Conservation (phyloP, 306 rosid genomes). For the Prunus mira region DNA sequence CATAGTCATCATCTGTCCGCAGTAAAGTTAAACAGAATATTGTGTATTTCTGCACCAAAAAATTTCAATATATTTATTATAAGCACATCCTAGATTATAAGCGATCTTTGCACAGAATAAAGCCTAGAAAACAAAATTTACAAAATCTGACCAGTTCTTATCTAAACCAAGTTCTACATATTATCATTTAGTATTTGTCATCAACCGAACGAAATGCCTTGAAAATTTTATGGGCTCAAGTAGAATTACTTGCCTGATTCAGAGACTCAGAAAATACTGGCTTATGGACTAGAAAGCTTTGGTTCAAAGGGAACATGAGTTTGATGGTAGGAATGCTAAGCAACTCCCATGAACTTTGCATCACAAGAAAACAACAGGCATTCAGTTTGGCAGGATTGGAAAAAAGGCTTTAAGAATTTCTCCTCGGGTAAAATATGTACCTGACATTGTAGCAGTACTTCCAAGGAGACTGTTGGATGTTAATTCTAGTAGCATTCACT, state of each 20-base stretch:
- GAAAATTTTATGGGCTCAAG: not conserved
- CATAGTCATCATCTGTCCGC: slow-evolving; percentile 21
- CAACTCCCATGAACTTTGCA: slow-evolving; percentile 35
- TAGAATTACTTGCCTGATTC: slow-evolving; percentile 26
- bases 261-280: slow-evolving; percentile 23
- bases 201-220: not conserved
- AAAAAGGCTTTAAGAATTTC: slow-evolving; percentile 3
- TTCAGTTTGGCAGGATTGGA: slow-evolving; percentile 24
- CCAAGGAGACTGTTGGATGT: slow-evolving; percentile 21
- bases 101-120: not conserved
- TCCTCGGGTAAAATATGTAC: slow-evolving; percentile 21
- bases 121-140: not conserved
- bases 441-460: slow-evolving; percentile 59
- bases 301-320: slow-evolving; percentile 42
- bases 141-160: not conserved
- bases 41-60: slow-evolving; percentile 44
- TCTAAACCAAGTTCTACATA: not conserved
- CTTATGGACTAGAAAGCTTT: slow-evolving; percentile 43
- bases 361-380: slow-evolving; percentile 14
- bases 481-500: slow-evolving; percentile 43
- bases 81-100: not conserved
- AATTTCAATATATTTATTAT: slow-evolving; percentile 14
- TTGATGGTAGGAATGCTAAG: slow-evolving; percentile 34
- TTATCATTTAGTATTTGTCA: not conserved
- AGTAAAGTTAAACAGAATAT: slow-evolving; percentile 39